Percentiles rank a stretch among this genome's conserved stretches.
Evolutionary conservation across 305 asterid genomes (phyloP).

Genomic region (Stenogyne calaminthoides): DNA sequence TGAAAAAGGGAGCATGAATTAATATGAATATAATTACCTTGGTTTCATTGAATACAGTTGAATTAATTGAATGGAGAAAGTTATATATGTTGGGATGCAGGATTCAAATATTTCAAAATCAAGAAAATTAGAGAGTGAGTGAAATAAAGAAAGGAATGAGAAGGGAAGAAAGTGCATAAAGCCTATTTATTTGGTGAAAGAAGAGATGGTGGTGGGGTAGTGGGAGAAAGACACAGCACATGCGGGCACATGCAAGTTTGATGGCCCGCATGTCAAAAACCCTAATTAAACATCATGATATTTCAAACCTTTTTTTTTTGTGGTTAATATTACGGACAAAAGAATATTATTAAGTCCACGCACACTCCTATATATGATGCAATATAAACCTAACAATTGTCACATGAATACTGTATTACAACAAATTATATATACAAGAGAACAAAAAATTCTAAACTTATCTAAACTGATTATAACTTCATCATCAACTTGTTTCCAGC

Average conservation of each 20-base stretch:
- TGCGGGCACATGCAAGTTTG: constrained; percentile 80
- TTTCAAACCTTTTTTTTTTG: constrained; percentile 9
- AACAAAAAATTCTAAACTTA: constrained; percentile 29
- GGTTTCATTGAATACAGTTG: constrained; percentile 29
- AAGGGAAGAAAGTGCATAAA: constrained; percentile 48
- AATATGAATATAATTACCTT: constrained; percentile 16
- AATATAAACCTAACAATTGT: constrained; percentile 47
- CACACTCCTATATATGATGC: constrained; percentile 26
- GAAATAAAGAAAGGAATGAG: constrained; percentile 23
- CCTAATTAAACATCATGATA: constrained; percentile 39
- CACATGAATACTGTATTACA: constrained; percentile 37
- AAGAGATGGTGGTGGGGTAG: constrained; percentile 64
- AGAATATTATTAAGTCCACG: constrained; percentile 15
- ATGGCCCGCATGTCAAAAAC: constrained; percentile 57
- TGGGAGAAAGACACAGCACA: constrained; percentile 76
- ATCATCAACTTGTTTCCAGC: constrained; percentile 23
- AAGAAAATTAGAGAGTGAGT: neutral
- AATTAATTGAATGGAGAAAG: neutral
- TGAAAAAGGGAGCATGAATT: too few relatives aligned
- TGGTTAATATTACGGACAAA: constrained; percentile 32
- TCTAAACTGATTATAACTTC: constrained; percentile 5
- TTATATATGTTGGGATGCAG: neutral
- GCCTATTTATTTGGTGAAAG: constrained; percentile 64
- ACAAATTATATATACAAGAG: constrained; percentile 33
- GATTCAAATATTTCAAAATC: neutral